These are phyloP conservation scores for Coccomyxa sp. DNA, from an alignment of 139 green algal species.

Conservation along the genomic window DNA sequence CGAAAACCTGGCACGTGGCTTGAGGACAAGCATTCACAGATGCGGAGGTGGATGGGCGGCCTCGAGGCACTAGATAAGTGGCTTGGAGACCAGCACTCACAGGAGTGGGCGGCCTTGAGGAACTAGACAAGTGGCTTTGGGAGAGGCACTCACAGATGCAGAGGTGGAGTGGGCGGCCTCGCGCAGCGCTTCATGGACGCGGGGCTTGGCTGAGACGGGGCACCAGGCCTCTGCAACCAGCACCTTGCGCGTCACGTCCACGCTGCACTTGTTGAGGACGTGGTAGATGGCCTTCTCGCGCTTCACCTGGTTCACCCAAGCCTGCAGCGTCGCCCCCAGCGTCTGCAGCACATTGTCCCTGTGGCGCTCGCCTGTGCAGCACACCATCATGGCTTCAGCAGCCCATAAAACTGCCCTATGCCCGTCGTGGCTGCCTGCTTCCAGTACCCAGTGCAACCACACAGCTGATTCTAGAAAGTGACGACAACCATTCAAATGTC, in stretches of 20 bases:
- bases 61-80: too few species aligned
- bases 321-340: slow-evolving; percentile 60
- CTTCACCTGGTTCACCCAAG: slow-evolving; percentile 63
- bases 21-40: slow-evolving; percentile 26
- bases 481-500: neutral
- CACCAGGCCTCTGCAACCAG: slow-evolving; percentile 95
- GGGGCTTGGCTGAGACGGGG: slow-evolving; percentile 45
- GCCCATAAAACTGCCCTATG: neutral
- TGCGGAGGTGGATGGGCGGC: slow-evolving; percentile 44
- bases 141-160: slow-evolving; percentile 30
- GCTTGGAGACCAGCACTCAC: too few species aligned
- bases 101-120: too few species aligned
- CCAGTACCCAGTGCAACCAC: neutral
- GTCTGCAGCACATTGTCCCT: slow-evolving; percentile 61
- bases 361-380: slow-evolving; percentile 53
- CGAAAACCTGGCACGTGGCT: too few species aligned
- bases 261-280: slow-evolving; percentile 92
- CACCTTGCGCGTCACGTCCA: slow-evolving; percentile 91
- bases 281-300: slow-evolving; percentile 96
- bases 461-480: neutral
- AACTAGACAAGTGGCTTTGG: too few species aligned
- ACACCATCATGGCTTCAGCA: neutral
- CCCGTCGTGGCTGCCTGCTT: neutral
- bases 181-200: slow-evolving; percentile 68
- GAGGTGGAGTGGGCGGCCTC: slow-evolving; percentile 38